phyloP scores from a whole-genome alignment of 345 rosid species.

The Geranium brycei region DNA sequence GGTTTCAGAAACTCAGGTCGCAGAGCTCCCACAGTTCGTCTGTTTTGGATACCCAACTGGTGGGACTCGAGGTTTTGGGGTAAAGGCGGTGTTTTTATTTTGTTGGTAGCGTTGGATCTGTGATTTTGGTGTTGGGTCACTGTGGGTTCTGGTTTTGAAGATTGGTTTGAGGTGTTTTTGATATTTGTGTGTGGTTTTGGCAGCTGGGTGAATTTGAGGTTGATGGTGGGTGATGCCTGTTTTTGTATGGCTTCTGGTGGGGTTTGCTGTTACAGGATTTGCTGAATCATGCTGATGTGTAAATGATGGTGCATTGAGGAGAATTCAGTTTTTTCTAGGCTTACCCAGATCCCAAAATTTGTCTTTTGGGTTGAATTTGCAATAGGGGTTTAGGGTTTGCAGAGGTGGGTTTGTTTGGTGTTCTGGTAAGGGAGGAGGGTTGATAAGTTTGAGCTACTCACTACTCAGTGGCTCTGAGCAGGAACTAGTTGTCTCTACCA shows the following conservation, averaged over 20 bases:
- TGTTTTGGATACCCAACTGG: background rate
- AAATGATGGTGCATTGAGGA: background rate
- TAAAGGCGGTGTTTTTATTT: background rate
- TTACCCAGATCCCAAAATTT: background rate
- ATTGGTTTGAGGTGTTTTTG: background rate
- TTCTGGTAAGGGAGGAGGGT: slow-evolving; percentile 5
- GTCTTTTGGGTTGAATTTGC: background rate
- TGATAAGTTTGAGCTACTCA: background rate
- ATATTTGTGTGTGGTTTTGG: background rate
- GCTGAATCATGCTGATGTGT: background rate
- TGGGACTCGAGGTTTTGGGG: background rate
- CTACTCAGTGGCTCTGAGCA: background rate
- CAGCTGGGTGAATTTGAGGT: background rate
- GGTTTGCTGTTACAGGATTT: background rate
- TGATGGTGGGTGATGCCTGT: background rate
- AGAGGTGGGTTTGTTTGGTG: background rate
- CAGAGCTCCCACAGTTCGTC: background rate
- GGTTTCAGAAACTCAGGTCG: background rate
- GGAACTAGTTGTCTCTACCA: background rate
- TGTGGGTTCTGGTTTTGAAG: background rate
- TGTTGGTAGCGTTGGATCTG: background rate
- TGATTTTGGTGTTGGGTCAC: background rate
- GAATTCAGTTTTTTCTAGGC: background rate
- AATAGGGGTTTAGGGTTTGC: background rate
- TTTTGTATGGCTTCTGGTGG: background rate